Evolutionary conservation across 2,329 filamentous ascomycete genomes (phyloP).

Genomic region (Pyrenophora seminiperda): DNA sequence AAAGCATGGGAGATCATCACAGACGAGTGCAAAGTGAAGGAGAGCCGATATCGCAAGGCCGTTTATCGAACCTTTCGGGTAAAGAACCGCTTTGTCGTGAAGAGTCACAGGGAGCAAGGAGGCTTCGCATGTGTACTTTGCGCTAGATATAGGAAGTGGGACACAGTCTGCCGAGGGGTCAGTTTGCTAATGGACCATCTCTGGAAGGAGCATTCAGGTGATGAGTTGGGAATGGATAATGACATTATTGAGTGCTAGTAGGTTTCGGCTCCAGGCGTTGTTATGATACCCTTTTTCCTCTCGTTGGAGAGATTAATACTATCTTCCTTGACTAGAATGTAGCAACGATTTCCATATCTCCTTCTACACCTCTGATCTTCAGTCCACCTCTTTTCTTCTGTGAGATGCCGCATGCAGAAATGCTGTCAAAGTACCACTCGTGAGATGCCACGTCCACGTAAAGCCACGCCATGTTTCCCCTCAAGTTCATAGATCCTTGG

Average conservation of each 20-base stretch:
- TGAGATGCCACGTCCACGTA: constrained; percentile 40
- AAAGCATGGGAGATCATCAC: constrained; percentile 42
- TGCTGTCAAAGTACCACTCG: constrained; percentile 42
- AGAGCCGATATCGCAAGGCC: neutral
- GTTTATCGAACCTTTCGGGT: constrained; percentile 31
- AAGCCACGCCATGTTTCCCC: constrained; percentile 40
- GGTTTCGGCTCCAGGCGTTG: neutral
- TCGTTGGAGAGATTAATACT: neutral
- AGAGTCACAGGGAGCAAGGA: constrained; percentile 37
- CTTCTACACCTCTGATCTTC: constrained; percentile 12
- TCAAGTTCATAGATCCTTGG: constrained; percentile 29
- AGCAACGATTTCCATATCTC: constrained; percentile 18
- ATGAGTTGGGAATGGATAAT: constrained; percentile 35
- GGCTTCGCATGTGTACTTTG: constrained; percentile 42
- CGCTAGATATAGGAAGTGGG: constrained; percentile 27
- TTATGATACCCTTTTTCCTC: constrained; percentile 1
- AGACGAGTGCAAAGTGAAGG: constrained; percentile 10
- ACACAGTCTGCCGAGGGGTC: constrained; percentile 36
- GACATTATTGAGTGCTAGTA: constrained; percentile 30
- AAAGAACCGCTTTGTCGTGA: constrained; percentile 39
- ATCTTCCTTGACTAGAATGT: constrained; percentile 14
- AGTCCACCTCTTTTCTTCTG: constrained; percentile 16
- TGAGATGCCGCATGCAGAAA: constrained; percentile 29
- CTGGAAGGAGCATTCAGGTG: constrained; percentile 38
- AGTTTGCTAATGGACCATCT: constrained; percentile 41